Evolutionary conservation across 1,284 basidiomycete genomes (phyloP), one percentile per base, ranked within the genome.

Genomic region (Peniophora sp.): DNA sequence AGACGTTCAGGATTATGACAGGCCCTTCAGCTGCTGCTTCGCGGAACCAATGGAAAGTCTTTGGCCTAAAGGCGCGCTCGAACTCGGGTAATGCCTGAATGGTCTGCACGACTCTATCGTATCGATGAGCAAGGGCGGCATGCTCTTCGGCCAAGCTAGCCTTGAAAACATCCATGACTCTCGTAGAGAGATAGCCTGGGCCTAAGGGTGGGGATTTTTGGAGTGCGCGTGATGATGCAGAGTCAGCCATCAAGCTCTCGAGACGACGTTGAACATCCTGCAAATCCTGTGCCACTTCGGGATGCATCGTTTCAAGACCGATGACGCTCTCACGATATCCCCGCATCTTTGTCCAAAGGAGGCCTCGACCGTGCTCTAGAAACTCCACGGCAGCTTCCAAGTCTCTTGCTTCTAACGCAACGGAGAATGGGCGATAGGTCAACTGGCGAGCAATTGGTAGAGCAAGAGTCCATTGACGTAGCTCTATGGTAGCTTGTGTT

Each of bases 321-420:
- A 58, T 54, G 2, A 64, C 43, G 6, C 60, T 52, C 12, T 49
- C 38, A 16, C 62, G 56, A 27, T 62, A 60, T 2, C 56, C 56
- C 0, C 53, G 51, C 50, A 63, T 48, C 46, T 55, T 51, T 1
- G 63, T 58, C 66, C 65, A 69, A 2, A 69, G 54, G 6, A 68
- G 39, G 1, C 61, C 53, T 19, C 66, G 53, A 2, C 67, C 66
- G 47, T 61, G 58, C 50, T 69, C 68, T 1, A 69, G 53, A 19
- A 66, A 48, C 38, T 66, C 66, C 9, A 79, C 56, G 3, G 67
- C 66, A 16, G 56, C 50, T 8, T 61, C 53, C 49, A 69, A 66
- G 48, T 69, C 62, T 8, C 57, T 56, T 12, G 58, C 20, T 1
- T 63, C 64, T 20, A 73, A 68, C 2, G 64, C 60, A 52, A 60